Evolutionary conservation across 805 yeast species (phyloP).

Genomic region (Starmera dryadoides): DNA sequence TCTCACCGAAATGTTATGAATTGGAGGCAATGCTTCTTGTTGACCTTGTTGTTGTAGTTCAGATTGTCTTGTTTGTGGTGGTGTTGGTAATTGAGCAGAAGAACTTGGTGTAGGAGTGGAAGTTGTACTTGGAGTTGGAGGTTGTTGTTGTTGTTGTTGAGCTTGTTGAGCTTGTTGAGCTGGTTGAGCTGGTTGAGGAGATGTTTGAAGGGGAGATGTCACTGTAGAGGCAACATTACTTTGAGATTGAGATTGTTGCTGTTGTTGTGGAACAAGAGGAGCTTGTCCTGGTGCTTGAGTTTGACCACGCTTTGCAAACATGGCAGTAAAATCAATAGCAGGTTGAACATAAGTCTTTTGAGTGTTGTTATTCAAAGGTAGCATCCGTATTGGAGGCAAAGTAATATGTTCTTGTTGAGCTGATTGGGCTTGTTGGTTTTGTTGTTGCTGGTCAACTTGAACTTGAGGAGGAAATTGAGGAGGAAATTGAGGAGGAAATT

Average conservation of each 20-base stretch:
- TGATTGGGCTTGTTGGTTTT: background rate
- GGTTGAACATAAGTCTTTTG: conserved; percentile 20
- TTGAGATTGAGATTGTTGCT: background rate
- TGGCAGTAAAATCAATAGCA: conserved; percentile 33
- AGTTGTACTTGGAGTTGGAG: background rate
- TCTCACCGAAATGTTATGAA: conserved; percentile 4
- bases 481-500: background rate
- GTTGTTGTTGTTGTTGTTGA: background rate
- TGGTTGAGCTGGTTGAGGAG: background rate
- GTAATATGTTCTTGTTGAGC: conserved; percentile 4
- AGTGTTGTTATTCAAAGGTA: conserved; percentile 9
- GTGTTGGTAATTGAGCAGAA: background rate
- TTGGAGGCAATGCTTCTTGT: conserved; percentile 4
- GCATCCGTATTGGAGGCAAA: conserved; percentile 18
- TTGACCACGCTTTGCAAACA: conserved; percentile 17
- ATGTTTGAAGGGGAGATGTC: too few species aligned
- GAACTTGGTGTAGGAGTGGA: background rate
- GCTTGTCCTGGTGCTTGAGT: background rate
- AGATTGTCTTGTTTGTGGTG: background rate
- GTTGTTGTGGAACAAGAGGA: background rate
- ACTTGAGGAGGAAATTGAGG: conserved; percentile 1
- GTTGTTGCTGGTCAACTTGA: background rate
- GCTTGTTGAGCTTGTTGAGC: background rate
- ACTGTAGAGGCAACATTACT: too few species aligned
- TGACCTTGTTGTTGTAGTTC: background rate